Base-by-base conservation (phyloP, 2,329 filamentous ascomycete genomes). In the Colletotrichum spinosum region DNA sequence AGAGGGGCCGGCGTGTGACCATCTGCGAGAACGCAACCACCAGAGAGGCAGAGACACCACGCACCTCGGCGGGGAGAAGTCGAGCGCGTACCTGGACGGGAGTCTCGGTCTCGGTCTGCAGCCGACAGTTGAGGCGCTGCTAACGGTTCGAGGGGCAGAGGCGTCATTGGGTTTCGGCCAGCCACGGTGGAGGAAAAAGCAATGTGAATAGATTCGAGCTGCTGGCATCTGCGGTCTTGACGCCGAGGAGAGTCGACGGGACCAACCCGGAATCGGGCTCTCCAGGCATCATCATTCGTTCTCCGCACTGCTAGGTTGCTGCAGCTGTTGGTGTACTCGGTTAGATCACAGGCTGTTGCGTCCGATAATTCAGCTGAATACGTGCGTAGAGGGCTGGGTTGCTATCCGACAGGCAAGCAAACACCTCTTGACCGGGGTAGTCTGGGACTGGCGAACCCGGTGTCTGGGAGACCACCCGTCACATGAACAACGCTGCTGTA, bases 61-160 rank as follows among this genome's bases (percentile, higher is more conserved):
- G 53, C 17, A 39, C 12, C 38, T 45, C 53, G 46, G 4, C 7
- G 45, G 38, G 34, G 15, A 39, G 15, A 17, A n/a, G 5, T 25
- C 25, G 25, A 25, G 4, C 25, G 25, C 25, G 25, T 25, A 25
- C 25, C 25, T 25, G 34, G 39, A 34, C 38, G 39, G 13, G 17
- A 35, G 34, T 4, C 35, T 49, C 17, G 50, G 60, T 62, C 48
- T 57, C 53, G 51, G 15, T 56, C 53, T 62, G 60, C 60, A 42
- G 46, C 46, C 41, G 46, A 58, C 60, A 62, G 54, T 51, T 58
- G 60, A 52, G 60, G 60, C 59, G 59, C 46, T 58, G 48, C 46
- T 34, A 62, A 58, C 39, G 34, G 53, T 25, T 25, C 25, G 25
- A 25, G 25, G 25, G 25, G 25, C 4, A 25, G 25, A 25, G 25